Conservation (phyloP, 1,284 basidiomycete genomes). For the Exsudoporus floridanus region DNA sequence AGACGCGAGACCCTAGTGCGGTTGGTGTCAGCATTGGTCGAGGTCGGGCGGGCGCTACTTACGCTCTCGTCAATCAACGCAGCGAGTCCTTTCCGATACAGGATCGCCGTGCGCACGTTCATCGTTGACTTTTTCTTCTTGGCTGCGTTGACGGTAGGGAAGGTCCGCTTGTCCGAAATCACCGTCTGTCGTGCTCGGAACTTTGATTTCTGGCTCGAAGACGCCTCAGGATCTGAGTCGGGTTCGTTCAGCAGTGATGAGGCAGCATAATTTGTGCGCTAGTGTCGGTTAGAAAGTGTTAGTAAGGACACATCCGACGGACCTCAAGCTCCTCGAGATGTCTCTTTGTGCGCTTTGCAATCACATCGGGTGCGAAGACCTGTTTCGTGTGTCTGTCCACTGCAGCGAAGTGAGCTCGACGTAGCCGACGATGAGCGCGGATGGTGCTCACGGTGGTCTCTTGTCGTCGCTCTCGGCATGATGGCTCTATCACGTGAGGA, state of each 20-base stretch:
- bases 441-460: slow-evolving; percentile 42
- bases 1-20: slow-evolving; percentile 53
- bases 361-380: slow-evolving; percentile 57
- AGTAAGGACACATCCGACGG: background rate
- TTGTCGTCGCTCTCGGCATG: slow-evolving; percentile 35
- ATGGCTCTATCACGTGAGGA: slow-evolving; percentile 19
- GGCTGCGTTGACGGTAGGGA: slow-evolving; percentile 37
- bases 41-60: slow-evolving; percentile 30
- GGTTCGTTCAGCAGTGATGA: slow-evolving; percentile 44
- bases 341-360: slow-evolving; percentile 70
- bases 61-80: slow-evolving; percentile 78
- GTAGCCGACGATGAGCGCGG: background rate
- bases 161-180: slow-evolving; percentile 68
- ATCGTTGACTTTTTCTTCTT: slow-evolving; percentile 76
- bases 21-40: background rate
- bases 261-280: slow-evolving; percentile 79
- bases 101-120: slow-evolving; percentile 71
- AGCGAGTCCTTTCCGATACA: slow-evolving; percentile 76
- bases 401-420: slow-evolving; percentile 23
- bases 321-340: slow-evolving; percentile 84
- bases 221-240: slow-evolving; percentile 40
- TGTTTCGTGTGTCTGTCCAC: slow-evolving; percentile 49
- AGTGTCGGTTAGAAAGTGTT: slow-evolving; percentile 7
- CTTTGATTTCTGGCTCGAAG: slow-evolving; percentile 42
- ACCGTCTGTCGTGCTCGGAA: slow-evolving; percentile 64